These are phyloP conservation scores for Candida coleopterorum DNA, from an alignment of 805 yeast genomes.

Conservation along the genomic window DNA sequence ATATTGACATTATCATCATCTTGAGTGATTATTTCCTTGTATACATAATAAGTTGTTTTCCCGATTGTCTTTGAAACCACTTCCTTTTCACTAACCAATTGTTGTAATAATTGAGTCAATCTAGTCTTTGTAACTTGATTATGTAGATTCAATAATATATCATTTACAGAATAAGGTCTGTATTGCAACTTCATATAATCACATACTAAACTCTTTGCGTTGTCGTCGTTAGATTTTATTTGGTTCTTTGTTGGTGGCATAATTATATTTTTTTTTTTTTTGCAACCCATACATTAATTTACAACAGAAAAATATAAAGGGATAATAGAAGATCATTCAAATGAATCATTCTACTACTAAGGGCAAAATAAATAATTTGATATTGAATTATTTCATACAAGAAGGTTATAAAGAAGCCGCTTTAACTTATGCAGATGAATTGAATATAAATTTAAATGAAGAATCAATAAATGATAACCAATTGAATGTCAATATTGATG, in stretches of 20 bases:
- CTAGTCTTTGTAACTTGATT: constrained; percentile 31
- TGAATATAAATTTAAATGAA: constrained; percentile 25
- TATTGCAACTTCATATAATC: constrained; percentile 40
- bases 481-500: not conserved
- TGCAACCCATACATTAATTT: too few species aligned
- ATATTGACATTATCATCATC: not conserved
- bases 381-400: constrained; percentile 69
- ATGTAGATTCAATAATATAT: constrained; percentile 42
- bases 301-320: constrained; percentile 18
- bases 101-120: constrained; percentile 32
- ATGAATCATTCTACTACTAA: too few species aligned
- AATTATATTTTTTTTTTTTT: not conserved
- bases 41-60: constrained; percentile 39
- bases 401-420: constrained; percentile 78
- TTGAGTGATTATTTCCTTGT: constrained; percentile 24
- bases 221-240: constrained; percentile 7
- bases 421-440: constrained; percentile 53
- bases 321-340: too few species aligned
- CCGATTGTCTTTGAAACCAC: constrained; percentile 40
- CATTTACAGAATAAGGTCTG: constrained; percentile 46
- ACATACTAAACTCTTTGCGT: constrained; percentile 29
- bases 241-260: too few species aligned
- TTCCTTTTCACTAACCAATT: constrained; percentile 25
- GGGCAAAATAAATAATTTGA: constrained; percentile 48
- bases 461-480: not conserved